Base-by-base conservation (phyloP, 441 rosid genomes). In the Adansonia grandidieri region DNA sequence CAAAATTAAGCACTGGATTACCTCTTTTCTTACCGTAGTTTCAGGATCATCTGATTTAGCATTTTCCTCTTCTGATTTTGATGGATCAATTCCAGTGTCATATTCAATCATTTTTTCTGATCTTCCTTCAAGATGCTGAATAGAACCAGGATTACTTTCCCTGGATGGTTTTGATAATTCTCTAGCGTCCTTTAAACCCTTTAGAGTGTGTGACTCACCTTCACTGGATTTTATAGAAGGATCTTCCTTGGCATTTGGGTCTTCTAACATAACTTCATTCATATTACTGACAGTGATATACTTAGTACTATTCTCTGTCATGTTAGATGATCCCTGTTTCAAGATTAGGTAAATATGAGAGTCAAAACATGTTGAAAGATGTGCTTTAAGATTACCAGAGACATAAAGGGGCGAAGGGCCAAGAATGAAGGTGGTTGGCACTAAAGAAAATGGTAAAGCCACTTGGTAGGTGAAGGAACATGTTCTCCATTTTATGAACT, bases 21-120 rank as follows among this genome's bases (percentile, higher is more conserved):
- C 78, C 73, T 76, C 67, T 67, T 72, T 80, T 71, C 73, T 65
- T 4, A 14, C 53, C 20, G 61, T 62, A 67, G 71, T 13, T 73
- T 2, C 66, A 9, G 80, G 75, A 79, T 77, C 72, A 77, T 82
- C 72, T 82, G 58, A 51, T 10, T 60, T 48, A 9, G 32, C 20
- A 74, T 48, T 65, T 51, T 58, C 70, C 19, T 77, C 73, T 65
- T 37, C 78, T 81, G 58, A 22, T 83, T 58, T 77, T 0, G 67
- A 48, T 66, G 56, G 78, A 47, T 54, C 68, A 47, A 47, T 75
- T 54, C 64, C 22, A 56, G 19, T 66, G 53, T 57, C 50, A 24
- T 48, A 5, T 28, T 69, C 53, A 9, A 53, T 54, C 66, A 6
- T 42, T 24, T 44, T 63, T 14, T 47, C 24, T 8, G 79, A 78